Conservation (phyloP, 2,329 filamentous ascomycete species). For the Rhytidhysteron rufulum region DNA sequence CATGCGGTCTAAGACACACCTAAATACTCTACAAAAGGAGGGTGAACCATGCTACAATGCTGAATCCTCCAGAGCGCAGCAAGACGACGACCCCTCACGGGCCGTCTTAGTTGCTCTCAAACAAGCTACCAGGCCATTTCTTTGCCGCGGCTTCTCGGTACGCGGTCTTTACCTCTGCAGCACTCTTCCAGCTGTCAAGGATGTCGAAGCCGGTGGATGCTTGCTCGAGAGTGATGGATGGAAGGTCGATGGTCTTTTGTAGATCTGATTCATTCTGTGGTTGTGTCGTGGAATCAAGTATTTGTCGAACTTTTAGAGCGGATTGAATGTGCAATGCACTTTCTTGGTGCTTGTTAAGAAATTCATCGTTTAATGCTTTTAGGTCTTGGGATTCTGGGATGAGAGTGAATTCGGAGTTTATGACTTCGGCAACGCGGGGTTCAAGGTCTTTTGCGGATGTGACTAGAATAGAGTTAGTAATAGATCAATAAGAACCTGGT, state of each 20-base stretch:
- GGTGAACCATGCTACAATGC: too few relatives aligned
- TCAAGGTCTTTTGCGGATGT: conserved; percentile 55
- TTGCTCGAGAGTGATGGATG: conserved; percentile 52
- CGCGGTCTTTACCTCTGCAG: conserved; percentile 45
- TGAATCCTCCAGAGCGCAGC: too few relatives aligned
- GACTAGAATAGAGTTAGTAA: conserved; percentile 16
- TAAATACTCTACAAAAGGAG: too few relatives aligned
- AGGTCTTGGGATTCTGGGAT: conserved; percentile 56
- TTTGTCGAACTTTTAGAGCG: conserved; percentile 56
- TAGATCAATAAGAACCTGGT: conserved; percentile 42
- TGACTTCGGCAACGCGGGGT: conserved; percentile 63
- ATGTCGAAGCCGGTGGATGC: conserved; percentile 53
- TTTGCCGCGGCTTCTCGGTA: conserved; percentile 41
- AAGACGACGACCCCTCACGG: too few relatives aligned
- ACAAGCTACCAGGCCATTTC: conserved; percentile 38
- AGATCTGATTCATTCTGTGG: conserved; percentile 59
- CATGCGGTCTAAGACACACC: too few relatives aligned
- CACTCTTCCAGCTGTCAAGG: conserved; percentile 50
- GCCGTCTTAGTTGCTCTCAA: conserved; percentile 14
- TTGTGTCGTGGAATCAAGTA: conserved; percentile 57
- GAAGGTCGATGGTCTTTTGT: conserved; percentile 53
- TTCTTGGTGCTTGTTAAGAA: conserved; percentile 57
- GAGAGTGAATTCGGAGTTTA: conserved; percentile 65
- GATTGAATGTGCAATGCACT: conserved; percentile 62
- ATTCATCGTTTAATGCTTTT: conserved; percentile 63